Evolutionary conservation across 257 asterid genomes (phyloP).

Genomic region (Echium plantagineum): DNA sequence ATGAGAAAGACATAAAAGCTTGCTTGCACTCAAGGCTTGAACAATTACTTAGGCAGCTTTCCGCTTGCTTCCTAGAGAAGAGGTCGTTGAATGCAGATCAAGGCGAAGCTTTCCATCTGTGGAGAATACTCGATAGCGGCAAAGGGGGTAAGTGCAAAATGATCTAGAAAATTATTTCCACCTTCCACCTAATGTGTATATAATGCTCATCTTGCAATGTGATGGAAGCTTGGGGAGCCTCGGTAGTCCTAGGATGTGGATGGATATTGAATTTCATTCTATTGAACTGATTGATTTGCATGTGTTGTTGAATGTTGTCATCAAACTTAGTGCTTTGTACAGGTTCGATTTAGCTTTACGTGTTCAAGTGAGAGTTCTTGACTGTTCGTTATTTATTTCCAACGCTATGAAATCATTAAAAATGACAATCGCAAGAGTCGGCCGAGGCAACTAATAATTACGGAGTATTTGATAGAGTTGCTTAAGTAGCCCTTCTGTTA

Average conservation of each 20-base stretch:
- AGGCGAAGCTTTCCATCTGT: slow-evolving; percentile 73
- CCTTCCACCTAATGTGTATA: slow-evolving; percentile 15
- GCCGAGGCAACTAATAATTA: too few relatives aligned
- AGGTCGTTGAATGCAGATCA: slow-evolving; percentile 65
- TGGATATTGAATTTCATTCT: neutral
- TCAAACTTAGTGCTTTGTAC: neutral
- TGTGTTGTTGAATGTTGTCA: neutral
- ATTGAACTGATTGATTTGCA: too few relatives aligned
- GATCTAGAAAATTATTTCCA: neutral
- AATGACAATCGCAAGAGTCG: too few relatives aligned
- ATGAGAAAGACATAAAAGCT: slow-evolving; percentile 26
- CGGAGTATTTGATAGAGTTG: too few relatives aligned
- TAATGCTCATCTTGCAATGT: neutral
- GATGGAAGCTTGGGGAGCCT: neutral
- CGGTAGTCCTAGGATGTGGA: neutral
- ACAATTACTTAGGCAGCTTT: slow-evolving; percentile 64
- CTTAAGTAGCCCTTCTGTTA: too few relatives aligned
- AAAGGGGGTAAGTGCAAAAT: slow-evolving; percentile 22
- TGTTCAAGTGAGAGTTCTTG: too few relatives aligned
- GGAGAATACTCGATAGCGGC: slow-evolving; percentile 43
- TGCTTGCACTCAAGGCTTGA: slow-evolving; percentile 74
- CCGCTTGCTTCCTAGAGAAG: slow-evolving; percentile 68
- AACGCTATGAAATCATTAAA: too few relatives aligned
- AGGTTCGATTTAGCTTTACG: neutral
- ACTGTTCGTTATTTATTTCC: too few relatives aligned